Base-by-base conservation (phyloP, 805 yeast species). In the Cyberlindnera maritima region DNA sequence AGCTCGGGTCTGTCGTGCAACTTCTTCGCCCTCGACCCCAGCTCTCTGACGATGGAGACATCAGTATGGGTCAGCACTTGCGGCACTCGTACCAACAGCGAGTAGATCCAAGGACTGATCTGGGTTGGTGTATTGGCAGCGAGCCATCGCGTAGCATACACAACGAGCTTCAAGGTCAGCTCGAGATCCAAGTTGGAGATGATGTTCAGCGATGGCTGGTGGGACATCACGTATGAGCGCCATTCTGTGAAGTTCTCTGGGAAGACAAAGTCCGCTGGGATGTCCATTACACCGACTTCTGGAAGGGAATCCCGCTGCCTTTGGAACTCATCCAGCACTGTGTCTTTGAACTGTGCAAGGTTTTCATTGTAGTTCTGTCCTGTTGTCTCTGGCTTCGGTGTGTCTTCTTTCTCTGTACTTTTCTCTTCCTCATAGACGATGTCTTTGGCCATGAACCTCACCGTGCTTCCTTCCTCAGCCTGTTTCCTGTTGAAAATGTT, bases 161-260 rank as follows among this genome's bases (percentile, higher is more conserved):
- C 45, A 4, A 61, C 34, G 18, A 61, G 39, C 25, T 44, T 52
- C 13, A 61, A 11, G 2, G 55, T 41, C 5, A 57, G 49, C 11
- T 50, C 54, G 20, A 54, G 50, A 32, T 58, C 62, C 8, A 58
- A 15, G 18, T 58, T 55, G 3, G 58, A 52, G 2, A 58, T 32
- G 1, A 58, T 17, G 5, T 43, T 43, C 2, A 39, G 5, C 1
- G 50, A 19, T 0, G 63, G 62, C 20, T 48, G 46, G n/a, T 49
- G 46, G 1, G 51, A 15, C 39, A 54, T 41, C 7, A 54, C 37
- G 21, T 48, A 60, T 4, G 44, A 41, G 35, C 58, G 48, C 65
- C 64, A 61, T 20, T 50, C 52, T 1, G 61, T 58, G 49, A 59
- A 59, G 17, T 45, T 55, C 34, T 49, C 52, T 11, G 63, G 63